phyloP scores from a whole-genome alignment of 192 early-diverging fungal genomes.

The Coemansia reversa region DNA sequence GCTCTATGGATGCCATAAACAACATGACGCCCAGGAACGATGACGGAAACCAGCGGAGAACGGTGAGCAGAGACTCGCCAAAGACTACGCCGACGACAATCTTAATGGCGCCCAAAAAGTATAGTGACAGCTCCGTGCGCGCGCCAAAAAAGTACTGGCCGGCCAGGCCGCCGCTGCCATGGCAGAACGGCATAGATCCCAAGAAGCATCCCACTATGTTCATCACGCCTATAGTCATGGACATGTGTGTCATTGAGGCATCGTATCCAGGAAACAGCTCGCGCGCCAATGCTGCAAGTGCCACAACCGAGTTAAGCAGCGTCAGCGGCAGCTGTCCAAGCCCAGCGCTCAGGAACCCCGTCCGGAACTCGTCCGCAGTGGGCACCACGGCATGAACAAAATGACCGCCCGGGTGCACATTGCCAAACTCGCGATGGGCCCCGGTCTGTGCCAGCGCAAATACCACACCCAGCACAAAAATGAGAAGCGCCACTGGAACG shows the following conservation, averaged over 20 bases:
- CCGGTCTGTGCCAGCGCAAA: constrained; percentile 64
- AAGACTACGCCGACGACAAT: constrained; percentile 80
- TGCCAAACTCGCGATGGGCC: constrained; percentile 45
- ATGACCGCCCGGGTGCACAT: constrained; percentile 53
- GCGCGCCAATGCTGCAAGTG: constrained; percentile 68
- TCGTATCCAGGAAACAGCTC: constrained; percentile 76
- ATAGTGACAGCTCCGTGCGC: constrained; percentile 74
- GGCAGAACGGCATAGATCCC: constrained; percentile 78
- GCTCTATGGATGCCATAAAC: constrained; percentile 77
- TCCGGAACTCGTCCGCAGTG: constrained; percentile 63
- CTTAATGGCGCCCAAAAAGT: constrained; percentile 74
- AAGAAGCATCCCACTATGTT: constrained; percentile 76
- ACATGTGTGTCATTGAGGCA: constrained; percentile 52
- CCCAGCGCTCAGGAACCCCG: constrained; percentile 76
- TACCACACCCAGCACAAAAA: constrained; percentile 70
- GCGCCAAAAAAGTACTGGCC: constrained; percentile 94
- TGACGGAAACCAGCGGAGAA: constrained; percentile 72
- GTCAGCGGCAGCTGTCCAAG: constrained; percentile 88
- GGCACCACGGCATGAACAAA: constrained; percentile 64
- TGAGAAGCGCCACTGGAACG: constrained; percentile 66
- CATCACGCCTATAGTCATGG: constrained; percentile 74
- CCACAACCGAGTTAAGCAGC: constrained; percentile 82
- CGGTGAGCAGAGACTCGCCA: constrained; percentile 71
- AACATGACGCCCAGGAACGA: constrained; percentile 86
- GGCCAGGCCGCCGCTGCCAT: constrained; percentile 88